Evolutionary conservation across 2,329 filamentous ascomycete genomes (phyloP).

Genomic region (Bipolaris cookei): DNA sequence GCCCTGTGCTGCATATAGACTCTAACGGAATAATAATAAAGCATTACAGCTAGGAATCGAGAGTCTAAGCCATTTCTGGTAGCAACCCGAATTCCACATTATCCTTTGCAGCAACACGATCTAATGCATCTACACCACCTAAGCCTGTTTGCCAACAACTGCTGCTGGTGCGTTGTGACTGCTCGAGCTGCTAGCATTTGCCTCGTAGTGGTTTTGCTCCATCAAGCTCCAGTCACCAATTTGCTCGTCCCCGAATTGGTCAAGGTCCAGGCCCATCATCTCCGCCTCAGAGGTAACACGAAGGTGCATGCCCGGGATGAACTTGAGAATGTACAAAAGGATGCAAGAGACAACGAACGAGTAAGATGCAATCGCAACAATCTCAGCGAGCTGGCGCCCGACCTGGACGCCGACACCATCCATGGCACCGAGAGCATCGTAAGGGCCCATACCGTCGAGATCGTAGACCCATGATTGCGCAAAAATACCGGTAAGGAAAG

Average conservation of each 20-base stretch:
- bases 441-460: constrained; percentile 57
- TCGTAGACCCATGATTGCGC: constrained; percentile 56
- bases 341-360: constrained; percentile 61
- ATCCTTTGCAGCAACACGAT: not conserved
- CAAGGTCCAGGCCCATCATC: constrained; percentile 61
- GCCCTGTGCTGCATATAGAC: too few relatives aligned
- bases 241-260: constrained; percentile 65
- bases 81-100: not conserved
- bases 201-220: constrained; percentile 35
- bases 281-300: constrained; percentile 62
- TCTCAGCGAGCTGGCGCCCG: constrained; percentile 63
- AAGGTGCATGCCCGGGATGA: constrained; percentile 61
- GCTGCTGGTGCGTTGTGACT: constrained; percentile 24
- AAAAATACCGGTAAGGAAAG: constrained; percentile 65
- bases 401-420: constrained; percentile 64
- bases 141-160: constrained; percentile 17
- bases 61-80: not conserved
- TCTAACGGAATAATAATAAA: too few relatives aligned
- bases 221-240: constrained; percentile 59
- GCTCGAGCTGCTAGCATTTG: constrained; percentile 30
- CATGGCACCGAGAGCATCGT: constrained; percentile 56
- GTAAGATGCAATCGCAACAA: constrained; percentile 60
- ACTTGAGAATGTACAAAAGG: constrained; percentile 60
- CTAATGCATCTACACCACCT: not conserved
- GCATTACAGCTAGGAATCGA: too few relatives aligned